These are phyloP conservation scores for Chaetomium globosum DNA, from an alignment of 2,329 filamentous ascomycete species.

Conservation along the genomic window DNA sequence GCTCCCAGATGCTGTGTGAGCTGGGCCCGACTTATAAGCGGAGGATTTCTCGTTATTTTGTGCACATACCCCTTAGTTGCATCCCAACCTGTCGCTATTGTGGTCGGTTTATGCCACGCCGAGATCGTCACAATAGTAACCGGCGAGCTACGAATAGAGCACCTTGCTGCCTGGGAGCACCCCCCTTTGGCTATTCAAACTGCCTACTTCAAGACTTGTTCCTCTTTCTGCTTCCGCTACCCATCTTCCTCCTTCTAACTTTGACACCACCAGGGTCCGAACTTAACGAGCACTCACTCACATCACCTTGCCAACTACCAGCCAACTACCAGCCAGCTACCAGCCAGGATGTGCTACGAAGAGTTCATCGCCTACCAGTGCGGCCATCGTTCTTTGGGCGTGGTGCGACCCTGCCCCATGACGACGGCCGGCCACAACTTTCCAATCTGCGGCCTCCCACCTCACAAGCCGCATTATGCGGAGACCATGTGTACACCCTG, in stretches of 20 bases:
- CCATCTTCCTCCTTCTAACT: constrained; percentile 6
- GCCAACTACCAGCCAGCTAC: too few species aligned
- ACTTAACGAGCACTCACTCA: not conserved
- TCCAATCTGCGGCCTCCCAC: constrained; percentile 42
- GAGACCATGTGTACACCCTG: constrained; percentile 46
- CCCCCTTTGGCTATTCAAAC: not conserved
- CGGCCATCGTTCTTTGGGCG: constrained; percentile 49
- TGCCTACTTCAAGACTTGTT: not conserved
- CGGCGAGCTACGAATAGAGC: constrained; percentile 1
- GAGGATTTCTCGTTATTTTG: not conserved
- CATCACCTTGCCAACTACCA: not conserved
- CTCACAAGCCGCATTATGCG: constrained; percentile 40
- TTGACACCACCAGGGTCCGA: not conserved
- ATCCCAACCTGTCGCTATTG: constrained; percentile 4
- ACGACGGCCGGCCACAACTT: constrained; percentile 45
- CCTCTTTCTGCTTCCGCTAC: not conserved
- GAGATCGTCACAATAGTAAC: constrained; percentile 6
- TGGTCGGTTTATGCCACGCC: not conserved
- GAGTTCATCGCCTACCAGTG: constrained; percentile 53
- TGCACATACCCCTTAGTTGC: not conserved
- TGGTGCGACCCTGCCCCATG: constrained; percentile 49
- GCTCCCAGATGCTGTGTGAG: not conserved
- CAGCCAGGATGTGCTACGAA: constrained; percentile 49
- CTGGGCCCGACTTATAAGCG: not conserved
- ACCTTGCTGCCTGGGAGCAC: not conserved